Base-by-base conservation (phyloP, 1,139 yeast genomes). In the Kodamaea anthophila region DNA sequence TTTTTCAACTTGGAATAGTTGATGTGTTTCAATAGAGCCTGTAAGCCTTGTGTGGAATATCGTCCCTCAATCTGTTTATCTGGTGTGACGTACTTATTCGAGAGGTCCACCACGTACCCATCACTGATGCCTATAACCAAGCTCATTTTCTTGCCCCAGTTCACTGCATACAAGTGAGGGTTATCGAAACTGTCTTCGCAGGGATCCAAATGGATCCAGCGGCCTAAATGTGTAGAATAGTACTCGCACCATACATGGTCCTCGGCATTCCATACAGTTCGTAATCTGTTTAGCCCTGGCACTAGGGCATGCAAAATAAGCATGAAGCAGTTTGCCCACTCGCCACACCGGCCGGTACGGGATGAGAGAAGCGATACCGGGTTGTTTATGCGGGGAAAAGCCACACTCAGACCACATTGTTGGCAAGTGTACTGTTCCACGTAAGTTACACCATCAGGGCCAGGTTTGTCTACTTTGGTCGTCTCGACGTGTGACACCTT, bases 161-260 rank as follows among this genome's bases (percentile, higher is more conserved):
- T 94, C 23, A 70, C 66, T 29, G 79, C 72, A 46, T 88, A 88
- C 16, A 87, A 58, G 21, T 62, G 52, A 0, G 97, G 96, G 40
- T 84, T 76, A 50, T 88, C 95, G 55, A 67, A 85, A 0, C 86
- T 78, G 23, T 77, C 81, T 46, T 88, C 98, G 50, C 97, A 88
- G 4, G 88, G 75, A 46, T 88, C 98, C 15, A 84, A 62, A 52
- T 88, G 97, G 15, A 87, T 67, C 97, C 97, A 88, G 34, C 87
- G 58, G 28, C 65, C 52, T 39, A 73, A 63, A 13, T 58, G 49
- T 1, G 48, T 54, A 2, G 94, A 83, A 50, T 75, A 88, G 42
- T 82, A 80, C 49, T 88, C 98, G 45, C 94, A 81, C 98, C 97
- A 88, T 0, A 85, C 96, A 51, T 88, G 98, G 48, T 88, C 97